Conservation (phyloP, 2,329 filamentous ascomycete genomes). For the Dactylellina cionopaga region DNA sequence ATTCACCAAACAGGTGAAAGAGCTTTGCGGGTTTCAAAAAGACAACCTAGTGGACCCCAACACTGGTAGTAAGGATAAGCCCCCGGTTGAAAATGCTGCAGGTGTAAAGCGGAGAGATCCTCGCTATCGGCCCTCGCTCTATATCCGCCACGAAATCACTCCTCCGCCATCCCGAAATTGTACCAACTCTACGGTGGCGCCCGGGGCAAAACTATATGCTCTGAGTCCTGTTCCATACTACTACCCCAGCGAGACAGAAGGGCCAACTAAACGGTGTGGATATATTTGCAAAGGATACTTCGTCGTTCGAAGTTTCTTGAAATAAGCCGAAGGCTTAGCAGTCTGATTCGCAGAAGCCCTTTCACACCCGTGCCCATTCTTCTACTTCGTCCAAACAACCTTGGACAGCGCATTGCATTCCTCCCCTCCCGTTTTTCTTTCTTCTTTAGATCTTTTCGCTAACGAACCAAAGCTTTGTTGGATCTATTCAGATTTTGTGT, state of each 20-base stretch:
- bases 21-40: conserved; percentile 34
- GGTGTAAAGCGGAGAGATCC: neutral
- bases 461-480: neutral
- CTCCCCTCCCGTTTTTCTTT: no score
- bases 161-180: neutral
- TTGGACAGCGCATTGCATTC: no score
- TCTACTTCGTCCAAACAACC: neutral
- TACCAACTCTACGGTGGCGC: neutral
- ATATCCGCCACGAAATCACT: neutral
- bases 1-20: conserved; percentile 18
- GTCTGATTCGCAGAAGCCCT: no score
- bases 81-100: neutral
- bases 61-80: neutral
- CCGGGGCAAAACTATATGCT: neutral
- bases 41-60: neutral
- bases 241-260: neutral
- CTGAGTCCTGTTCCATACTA: conserved; percentile 6
- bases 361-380: neutral
- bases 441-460: no score
- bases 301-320: conserved; percentile 7
- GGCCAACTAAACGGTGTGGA: conserved; percentile 5
- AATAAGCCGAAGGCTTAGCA: no score
- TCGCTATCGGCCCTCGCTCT: neutral
- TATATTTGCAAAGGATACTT: conserved; percentile 1
- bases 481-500: neutral